These are phyloP conservation scores for Carpinus viminea DNA, from an alignment of 306 rosid species.

Conservation along the genomic window DNA sequence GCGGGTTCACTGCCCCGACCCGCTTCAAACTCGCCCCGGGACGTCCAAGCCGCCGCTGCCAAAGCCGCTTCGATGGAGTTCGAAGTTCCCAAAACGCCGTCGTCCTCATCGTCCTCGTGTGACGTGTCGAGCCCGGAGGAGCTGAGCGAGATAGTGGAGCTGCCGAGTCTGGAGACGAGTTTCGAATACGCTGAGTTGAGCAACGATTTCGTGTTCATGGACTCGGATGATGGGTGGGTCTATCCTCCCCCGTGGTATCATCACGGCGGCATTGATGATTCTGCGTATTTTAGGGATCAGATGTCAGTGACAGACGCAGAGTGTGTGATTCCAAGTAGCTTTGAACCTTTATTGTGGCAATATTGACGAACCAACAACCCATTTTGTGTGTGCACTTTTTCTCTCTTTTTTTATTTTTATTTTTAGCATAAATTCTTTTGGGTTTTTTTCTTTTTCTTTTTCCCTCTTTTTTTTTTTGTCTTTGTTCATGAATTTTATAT, in stretches of 20 bases:
- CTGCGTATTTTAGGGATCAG: constrained; percentile 38
- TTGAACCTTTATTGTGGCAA: constrained; percentile 50
- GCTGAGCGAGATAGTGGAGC: constrained; percentile 75
- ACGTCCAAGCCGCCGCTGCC: constrained; percentile 86
- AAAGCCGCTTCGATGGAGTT: constrained; percentile 79
- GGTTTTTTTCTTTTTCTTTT: not conserved
- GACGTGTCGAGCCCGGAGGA: constrained; percentile 59
- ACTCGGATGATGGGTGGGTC: constrained; percentile 50
- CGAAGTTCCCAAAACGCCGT: not conserved
- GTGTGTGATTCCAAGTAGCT: constrained; percentile 31
- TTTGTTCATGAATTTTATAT: not conserved
- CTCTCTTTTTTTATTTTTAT: not conserved
- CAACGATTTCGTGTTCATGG: constrained; percentile 50
- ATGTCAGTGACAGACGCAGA: constrained; percentile 50
- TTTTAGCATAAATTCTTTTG: not conserved
- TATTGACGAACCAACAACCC: constrained; percentile 26
- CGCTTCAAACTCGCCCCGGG: constrained; percentile 67
- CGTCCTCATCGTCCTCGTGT: constrained; percentile 1
- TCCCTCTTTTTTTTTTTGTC: not conserved
- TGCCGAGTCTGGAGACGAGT: constrained; percentile 49
- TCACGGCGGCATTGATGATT: constrained; percentile 40
- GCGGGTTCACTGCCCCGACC: constrained; percentile 71
- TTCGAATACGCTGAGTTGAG: constrained; percentile 42
- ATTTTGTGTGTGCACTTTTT: not conserved
- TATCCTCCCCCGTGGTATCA: constrained; percentile 47